Evolutionary conservation across 2,329 filamentous ascomycete species (phyloP).

Genomic region (Escovopsis sp.): DNA sequence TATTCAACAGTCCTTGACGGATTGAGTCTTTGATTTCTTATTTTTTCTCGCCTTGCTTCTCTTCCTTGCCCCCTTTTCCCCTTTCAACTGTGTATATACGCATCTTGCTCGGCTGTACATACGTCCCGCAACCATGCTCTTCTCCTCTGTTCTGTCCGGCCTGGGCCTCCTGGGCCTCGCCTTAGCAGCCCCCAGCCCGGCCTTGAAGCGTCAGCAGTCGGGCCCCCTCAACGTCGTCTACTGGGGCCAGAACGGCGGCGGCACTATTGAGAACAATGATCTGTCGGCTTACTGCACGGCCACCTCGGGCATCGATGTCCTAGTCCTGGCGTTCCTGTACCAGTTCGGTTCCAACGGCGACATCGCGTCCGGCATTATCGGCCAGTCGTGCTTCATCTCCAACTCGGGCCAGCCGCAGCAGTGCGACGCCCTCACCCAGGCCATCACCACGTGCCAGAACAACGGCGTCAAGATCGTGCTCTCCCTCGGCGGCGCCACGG

Average conservation of each 20-base stretch:
- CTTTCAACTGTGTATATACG: neutral
- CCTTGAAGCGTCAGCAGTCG: slow-evolving; percentile 5
- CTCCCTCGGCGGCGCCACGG: slow-evolving; percentile 7
- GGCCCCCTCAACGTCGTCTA: slow-evolving; percentile 16
- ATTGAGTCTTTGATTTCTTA: too few species aligned
- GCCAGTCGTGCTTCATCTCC: slow-evolving; percentile 23
- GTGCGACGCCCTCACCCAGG: slow-evolving; percentile 4
- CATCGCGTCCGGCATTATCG: slow-evolving; percentile 25
- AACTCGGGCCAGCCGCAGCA: slow-evolving; percentile 16
- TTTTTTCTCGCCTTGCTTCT: too few species aligned
- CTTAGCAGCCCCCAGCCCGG: slow-evolving; percentile 2
- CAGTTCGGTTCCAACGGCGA: slow-evolving; percentile 18
- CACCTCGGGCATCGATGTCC: slow-evolving; percentile 23
- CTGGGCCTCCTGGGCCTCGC: slow-evolving; percentile 4
- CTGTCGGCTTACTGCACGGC: slow-evolving; percentile 22
- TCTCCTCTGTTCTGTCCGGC: slow-evolving; percentile 1
- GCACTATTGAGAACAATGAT: slow-evolving; percentile 20
- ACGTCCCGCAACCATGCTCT: slow-evolving; percentile 2
- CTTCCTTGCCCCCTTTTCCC: neutral
- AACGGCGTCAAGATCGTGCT: slow-evolving; percentile 8
- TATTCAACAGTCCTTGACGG: too few species aligned
- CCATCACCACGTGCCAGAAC: slow-evolving; percentile 6
- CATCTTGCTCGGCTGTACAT: neutral
- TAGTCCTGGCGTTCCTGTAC: slow-evolving; percentile 28
- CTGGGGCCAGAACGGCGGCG: slow-evolving; percentile 15